Evolutionary conservation across 2,329 filamentous ascomycete genomes (phyloP).

Genomic region (Xylariales sp.): DNA sequence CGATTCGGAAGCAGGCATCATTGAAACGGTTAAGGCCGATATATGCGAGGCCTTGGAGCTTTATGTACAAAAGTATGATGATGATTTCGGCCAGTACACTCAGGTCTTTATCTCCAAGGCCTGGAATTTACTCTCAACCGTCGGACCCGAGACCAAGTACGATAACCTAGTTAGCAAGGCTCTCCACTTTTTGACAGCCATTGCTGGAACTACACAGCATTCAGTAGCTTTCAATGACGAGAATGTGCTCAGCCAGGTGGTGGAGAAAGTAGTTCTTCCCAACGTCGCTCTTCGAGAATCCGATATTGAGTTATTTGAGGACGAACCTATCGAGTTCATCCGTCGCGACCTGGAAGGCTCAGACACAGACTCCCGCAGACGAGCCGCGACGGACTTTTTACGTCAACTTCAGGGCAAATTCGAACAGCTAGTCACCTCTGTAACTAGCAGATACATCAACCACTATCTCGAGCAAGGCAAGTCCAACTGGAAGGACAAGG

Average conservation of each 20-base stretch:
- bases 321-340: constrained; percentile 99
- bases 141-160: constrained; percentile 90
- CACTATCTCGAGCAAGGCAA: constrained; percentile 86
- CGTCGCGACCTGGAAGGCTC: constrained; percentile 94
- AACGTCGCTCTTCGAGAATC: constrained; percentile 93
- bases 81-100: constrained; percentile 86
- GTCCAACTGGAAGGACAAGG: constrained; percentile 94
- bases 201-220: constrained; percentile 81
- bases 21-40: constrained; percentile 90
- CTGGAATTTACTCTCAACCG: constrained; percentile 89
- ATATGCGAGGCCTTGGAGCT: constrained; percentile 93
- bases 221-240: constrained; percentile 87
- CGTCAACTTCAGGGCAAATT: constrained; percentile 90
- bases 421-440: constrained; percentile 82
- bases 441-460: constrained; percentile 88
- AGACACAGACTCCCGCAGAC: constrained; percentile 90
- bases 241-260: constrained; percentile 82
- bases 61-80: constrained; percentile 94
- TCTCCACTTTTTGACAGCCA: constrained; percentile 91
- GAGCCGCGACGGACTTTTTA: constrained; percentile 95
- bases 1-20: constrained; percentile 84
- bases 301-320: constrained; percentile 95
- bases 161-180: constrained; percentile 95
- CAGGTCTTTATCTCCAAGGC: constrained; percentile 88
- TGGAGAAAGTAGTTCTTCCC: constrained; percentile 94